Evolutionary conservation across 2,329 filamentous ascomycete genomes (phyloP).

Genomic region (Calonectria ilicicola): DNA sequence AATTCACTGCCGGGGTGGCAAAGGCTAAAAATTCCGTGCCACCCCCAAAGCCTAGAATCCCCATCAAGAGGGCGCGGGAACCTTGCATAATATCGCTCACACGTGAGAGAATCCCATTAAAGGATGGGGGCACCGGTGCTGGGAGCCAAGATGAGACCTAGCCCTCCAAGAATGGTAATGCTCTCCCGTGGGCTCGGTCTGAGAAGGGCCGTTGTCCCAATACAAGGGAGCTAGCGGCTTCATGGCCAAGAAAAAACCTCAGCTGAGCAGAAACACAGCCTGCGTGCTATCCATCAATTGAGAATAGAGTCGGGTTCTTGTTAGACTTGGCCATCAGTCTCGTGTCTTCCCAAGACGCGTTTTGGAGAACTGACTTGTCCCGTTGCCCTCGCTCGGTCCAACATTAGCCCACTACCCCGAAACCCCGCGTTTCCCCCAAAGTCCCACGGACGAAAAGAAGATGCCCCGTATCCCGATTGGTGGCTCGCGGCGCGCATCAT

Average conservation of each 20-base stretch:
- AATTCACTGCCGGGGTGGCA: neutral
- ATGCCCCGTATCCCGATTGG: constrained; percentile 12
- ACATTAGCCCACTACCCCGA: constrained; percentile 13
- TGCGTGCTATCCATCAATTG: neutral
- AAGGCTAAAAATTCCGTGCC: neutral
- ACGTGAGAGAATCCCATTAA: neutral
- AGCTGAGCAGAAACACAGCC: neutral
- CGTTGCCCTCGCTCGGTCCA: neutral
- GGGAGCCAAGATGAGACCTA: neutral
- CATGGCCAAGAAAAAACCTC: neutral
- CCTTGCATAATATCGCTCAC: neutral
- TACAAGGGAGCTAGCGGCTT: neutral
- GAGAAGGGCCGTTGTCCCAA: neutral
- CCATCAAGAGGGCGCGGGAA: neutral
- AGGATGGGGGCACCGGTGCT: neutral
- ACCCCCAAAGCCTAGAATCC: constrained; percentile 2
- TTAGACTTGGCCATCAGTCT: neutral
- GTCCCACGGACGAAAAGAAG: neutral
- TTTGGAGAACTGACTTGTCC: neutral
- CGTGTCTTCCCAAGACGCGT: neutral
- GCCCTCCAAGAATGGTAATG: neutral
- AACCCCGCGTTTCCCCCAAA: constrained; percentile 14
- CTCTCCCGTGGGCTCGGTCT: neutral
- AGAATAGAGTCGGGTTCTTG: neutral
- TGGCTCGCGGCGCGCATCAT: constrained; percentile 3